Evolutionary conservation across 495 filamentous ascomycete species (phyloP), one percentile per base, ranked within the genome.

Genomic region (Aspergillus mulundensis): DNA sequence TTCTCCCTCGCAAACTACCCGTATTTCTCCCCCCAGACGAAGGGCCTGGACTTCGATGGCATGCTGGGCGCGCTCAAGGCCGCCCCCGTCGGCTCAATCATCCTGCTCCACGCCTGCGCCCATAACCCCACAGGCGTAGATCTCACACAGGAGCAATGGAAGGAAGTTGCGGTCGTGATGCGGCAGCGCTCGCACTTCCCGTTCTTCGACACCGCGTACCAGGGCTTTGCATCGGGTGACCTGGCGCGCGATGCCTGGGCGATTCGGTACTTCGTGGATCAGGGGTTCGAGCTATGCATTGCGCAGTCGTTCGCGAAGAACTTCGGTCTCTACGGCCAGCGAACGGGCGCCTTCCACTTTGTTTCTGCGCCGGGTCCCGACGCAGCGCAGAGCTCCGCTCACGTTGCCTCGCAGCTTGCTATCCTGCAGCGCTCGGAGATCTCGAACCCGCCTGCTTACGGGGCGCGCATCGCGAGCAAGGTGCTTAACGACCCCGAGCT

Each of bases 271-370:
- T 99, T 99, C 66, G 78, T 97, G 66, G 84, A 90, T 63, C 84
- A 95, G 69, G 95, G 94, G 42, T 97, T 97, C 77, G 94, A 99
- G 80, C 82, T 97, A 30, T 88, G 91, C 64, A 82, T 97, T 53
- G 95, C 94, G 5, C 93, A 99, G 78, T 93, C 88, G 20, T 99
- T 96, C 70, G 92, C 94, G 58, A 98, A 99, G 82, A 99, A 99
- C 81, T 95, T 99, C 66, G 94, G 94, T 57, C 81, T 99, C 19
- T 99, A 99, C 70, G 93, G 93, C 59, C 87, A 99, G 79, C 89
- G 94, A 60, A 91, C 90, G 5, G 94, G 94, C 32, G 92, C 89
- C 64, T 99, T 97, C 86, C 94, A 99, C 70, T 94, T 90, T 66
- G 86, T 99, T 43, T 87, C 91, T 1, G 74, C 85, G 0, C 86